Base-by-base conservation (phyloP, 306 rosid genomes). In the Gleditsia sinensis region DNA sequence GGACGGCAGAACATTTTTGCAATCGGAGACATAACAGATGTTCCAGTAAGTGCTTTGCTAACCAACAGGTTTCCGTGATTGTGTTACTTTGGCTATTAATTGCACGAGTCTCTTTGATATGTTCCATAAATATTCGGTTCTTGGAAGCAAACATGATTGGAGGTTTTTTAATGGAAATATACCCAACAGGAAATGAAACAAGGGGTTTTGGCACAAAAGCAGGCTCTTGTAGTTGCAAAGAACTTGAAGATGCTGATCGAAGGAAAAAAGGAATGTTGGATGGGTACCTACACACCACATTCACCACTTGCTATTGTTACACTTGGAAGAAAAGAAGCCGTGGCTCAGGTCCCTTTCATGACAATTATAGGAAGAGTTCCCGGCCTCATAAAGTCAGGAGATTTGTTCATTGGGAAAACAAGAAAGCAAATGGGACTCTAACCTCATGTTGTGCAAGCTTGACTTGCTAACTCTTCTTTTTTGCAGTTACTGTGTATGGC, bases 11-110 rank as follows among this genome's bases (percentile, higher is more conserved):
- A 91, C 79, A 50, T 88, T 43, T 93, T 87, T 65, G 96, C 96
- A 24, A 75, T 89, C 21, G 97, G 97, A 73, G 97, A 93, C 80
- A 91, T 91, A 60, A 86, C 97, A 70, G 83, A 91, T 65, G 55
- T 93, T 80, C 82, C 65, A 8, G 96, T 93, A 79, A 91, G 89
- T 79, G 40, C 64, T 61, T 51, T 39, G 39, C 27, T 19, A 21
- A 55, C 42, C 14, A 74, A 69, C 43, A 10, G 33, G 24, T 33
- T 76, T 76, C 72, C 45, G 43, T 8, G 3, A 19, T 66, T 50
- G 33, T 53, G 59, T 60, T 67, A 28, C 64, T 79, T 67, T n/a
- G 58, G 63, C 65, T 59, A 17, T 20, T 61, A 55, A 23, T 43
- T 17, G 7, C 55, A 20, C 5, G 40, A 19, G 48, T 21, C 53